Percentiles rank a stretch among this genome's conserved stretches.
Evolutionary conservation across 148 eudicot species (phyloP).

Genomic region (Dianthus caryophyllus): DNA sequence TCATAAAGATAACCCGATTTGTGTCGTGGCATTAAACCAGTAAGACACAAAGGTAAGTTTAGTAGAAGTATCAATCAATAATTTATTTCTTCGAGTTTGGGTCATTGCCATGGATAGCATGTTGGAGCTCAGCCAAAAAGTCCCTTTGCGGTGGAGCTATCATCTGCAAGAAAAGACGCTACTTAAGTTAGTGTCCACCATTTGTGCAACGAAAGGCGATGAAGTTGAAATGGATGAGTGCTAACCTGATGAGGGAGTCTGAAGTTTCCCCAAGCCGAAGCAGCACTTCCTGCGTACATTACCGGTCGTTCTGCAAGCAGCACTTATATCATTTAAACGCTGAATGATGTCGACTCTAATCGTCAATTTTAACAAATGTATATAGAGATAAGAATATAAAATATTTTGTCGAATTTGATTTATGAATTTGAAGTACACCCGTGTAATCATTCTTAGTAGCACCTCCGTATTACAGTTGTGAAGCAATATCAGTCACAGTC

Average conservation of each 20-base stretch:
- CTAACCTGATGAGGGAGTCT: slow-evolving; percentile 75
- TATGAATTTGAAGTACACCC: too few species aligned
- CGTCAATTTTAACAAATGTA: too few species aligned
- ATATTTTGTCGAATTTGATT: too few species aligned
- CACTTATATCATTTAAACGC: background rate
- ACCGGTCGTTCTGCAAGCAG: slow-evolving; percentile 60
- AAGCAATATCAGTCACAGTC: too few species aligned
- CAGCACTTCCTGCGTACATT: slow-evolving; percentile 55
- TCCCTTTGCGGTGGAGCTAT: slow-evolving; percentile 38
- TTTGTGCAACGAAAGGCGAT: background rate
- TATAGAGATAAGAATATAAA: too few species aligned
- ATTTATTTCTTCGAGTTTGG: slow-evolving; percentile 15
- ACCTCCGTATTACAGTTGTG: too few species aligned
- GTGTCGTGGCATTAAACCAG: background rate
- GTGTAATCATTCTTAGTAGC: too few species aligned
- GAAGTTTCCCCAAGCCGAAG: slow-evolving; percentile 61
- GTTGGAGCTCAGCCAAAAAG: slow-evolving; percentile 52
- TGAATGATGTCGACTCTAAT: too few species aligned
- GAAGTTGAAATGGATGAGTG: background rate
- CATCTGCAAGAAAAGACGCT: slow-evolving; percentile 35
- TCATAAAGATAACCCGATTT: background rate
- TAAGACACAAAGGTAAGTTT: background rate
- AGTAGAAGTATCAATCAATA: background rate
- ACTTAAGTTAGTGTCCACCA: slow-evolving; percentile 2
- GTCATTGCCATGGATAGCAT: slow-evolving; percentile 44